A percentile compares a stretch with the other conserved stretches of the same genome.
Conservation (phyloP, 768 basidiomycete species). For the Tulasnella sp. region DNA sequence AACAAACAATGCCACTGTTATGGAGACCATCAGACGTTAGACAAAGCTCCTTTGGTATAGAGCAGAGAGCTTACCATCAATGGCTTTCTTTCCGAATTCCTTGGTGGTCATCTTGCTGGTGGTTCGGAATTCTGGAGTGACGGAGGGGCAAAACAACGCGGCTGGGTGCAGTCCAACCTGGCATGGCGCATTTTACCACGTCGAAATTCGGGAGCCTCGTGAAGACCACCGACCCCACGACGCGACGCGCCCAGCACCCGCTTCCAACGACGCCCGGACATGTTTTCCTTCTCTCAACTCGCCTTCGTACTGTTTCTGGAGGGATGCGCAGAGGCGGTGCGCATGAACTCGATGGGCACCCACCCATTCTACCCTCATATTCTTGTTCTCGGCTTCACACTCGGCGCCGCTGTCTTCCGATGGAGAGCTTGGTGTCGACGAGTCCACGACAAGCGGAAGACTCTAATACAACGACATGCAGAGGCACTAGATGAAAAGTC, state of each 20-base stretch:
- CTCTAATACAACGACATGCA: background rate
- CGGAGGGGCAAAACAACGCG: background rate
- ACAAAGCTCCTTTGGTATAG: background rate
- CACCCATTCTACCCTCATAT: slow-evolving; percentile 33
- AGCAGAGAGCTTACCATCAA: slow-evolving; percentile 24
- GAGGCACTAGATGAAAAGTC: background rate
- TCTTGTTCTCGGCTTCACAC: slow-evolving; percentile 10
- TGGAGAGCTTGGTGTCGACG: slow-evolving; percentile 6
- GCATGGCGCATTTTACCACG: slow-evolving; percentile 17
- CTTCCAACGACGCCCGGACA: background rate
- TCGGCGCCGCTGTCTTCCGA: background rate
- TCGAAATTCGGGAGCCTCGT: slow-evolving; percentile 2
- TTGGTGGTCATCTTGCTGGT: slow-evolving; percentile 16
- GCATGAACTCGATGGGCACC: slow-evolving; percentile 25
- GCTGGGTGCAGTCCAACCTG: background rate
- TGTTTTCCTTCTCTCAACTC: slow-evolving; percentile 24
- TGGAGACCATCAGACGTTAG: background rate
- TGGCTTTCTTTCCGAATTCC: slow-evolving; percentile 30
- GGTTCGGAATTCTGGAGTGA: background rate
- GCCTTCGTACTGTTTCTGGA: slow-evolving; percentile 28
- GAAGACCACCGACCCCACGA: slow-evolving; percentile 8
- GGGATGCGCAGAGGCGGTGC: slow-evolving; percentile 19
- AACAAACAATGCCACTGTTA: slow-evolving; percentile 51
- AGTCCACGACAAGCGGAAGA: slow-evolving; percentile 18
- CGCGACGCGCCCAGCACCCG: slow-evolving; percentile 10